A percentile compares a stretch with the other conserved stretches of the same genome.
phyloP scores from a whole-genome alignment of 176 grass and related monocot species.

The bread wheat (Triticum aestivum) region DNA sequence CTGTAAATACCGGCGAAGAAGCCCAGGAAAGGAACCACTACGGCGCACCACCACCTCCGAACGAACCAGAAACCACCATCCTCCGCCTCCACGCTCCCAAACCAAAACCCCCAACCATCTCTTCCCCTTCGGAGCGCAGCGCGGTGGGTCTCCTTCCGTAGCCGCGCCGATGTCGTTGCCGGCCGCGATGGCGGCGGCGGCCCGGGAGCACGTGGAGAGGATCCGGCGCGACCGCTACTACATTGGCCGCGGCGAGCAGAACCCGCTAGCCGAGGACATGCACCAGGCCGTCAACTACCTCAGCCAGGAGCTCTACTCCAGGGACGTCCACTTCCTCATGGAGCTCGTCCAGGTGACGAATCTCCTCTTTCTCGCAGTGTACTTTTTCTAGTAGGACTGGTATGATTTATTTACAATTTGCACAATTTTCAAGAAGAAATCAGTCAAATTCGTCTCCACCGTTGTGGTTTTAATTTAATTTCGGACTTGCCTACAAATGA shows the following conservation, averaged over 20 bases:
- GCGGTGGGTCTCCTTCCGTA: neutral
- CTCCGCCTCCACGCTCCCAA: neutral
- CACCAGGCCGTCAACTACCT: conserved; percentile 73
- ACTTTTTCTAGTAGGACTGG: neutral
- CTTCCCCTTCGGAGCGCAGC: neutral
- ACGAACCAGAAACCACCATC: neutral
- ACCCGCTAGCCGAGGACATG: conserved; percentile 73
- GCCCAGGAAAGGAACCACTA: neutral
- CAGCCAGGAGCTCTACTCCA: conserved; percentile 69
- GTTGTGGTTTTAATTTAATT: no score
- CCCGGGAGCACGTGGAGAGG: conserved; percentile 62
- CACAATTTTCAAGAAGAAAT: no score
- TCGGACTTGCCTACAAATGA: no score
- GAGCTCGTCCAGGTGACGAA: conserved; percentile 65
- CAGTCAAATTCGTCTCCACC: no score
- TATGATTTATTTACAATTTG: neutral
- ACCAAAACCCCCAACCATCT: neutral
- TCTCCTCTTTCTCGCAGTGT: neutral
- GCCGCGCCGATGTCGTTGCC: conserved; percentile 10
- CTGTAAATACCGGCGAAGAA: neutral
- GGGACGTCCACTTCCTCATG: conserved; percentile 90
- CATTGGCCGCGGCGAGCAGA: conserved; percentile 64
- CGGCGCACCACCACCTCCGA: neutral
- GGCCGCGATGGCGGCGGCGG: neutral
- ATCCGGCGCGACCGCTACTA: conserved; percentile 50